A percentile compares a stretch with the other conserved stretches of the same genome.
Evolutionary conservation across 2,329 filamentous ascomycete species (phyloP).

Genomic region (Colletotrichum brevisporum): DNA sequence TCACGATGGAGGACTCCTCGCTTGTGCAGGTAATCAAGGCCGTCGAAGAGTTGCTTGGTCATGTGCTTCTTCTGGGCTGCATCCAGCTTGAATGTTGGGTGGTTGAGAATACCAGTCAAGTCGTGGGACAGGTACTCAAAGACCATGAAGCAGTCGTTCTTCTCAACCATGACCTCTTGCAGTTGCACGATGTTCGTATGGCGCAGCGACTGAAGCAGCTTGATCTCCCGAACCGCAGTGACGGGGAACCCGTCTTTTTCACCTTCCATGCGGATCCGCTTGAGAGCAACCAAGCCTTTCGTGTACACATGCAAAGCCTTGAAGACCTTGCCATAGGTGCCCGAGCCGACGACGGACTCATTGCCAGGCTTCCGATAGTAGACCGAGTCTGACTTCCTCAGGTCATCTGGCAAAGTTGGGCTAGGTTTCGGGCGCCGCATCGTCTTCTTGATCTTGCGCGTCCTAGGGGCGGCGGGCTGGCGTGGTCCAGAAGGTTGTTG

Average conservation of each 20-base stretch:
- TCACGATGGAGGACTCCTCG: constrained; percentile 96
- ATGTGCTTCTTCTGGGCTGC: constrained; percentile 92
- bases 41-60: constrained; percentile 92
- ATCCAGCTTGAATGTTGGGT: constrained; percentile 90
- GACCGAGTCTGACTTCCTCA: constrained; percentile 86
- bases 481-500: constrained; percentile 52
- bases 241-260: constrained; percentile 93
- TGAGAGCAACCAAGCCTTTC: constrained; percentile 84
- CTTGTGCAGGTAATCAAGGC: constrained; percentile 92
- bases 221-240: constrained; percentile 92
- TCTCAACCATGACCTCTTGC: constrained; percentile 96
- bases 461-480: constrained; percentile 59
- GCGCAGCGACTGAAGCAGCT: constrained; percentile 87
- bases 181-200: constrained; percentile 87
- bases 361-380: constrained; percentile 98
- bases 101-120: constrained; percentile 93
- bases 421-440: constrained; percentile 79
- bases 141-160: constrained; percentile 99
- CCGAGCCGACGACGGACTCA: constrained; percentile 94
- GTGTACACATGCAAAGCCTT: constrained; percentile 96
- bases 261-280: constrained; percentile 94
- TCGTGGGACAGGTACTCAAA: constrained; percentile 99
- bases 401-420: constrained; percentile 79
- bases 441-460: constrained; percentile 76
- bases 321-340: constrained; percentile 96